These are phyloP conservation scores for Psilocybe azurescens DNA, from an alignment of 768 basidiomycete genomes.

Conservation along the genomic window DNA sequence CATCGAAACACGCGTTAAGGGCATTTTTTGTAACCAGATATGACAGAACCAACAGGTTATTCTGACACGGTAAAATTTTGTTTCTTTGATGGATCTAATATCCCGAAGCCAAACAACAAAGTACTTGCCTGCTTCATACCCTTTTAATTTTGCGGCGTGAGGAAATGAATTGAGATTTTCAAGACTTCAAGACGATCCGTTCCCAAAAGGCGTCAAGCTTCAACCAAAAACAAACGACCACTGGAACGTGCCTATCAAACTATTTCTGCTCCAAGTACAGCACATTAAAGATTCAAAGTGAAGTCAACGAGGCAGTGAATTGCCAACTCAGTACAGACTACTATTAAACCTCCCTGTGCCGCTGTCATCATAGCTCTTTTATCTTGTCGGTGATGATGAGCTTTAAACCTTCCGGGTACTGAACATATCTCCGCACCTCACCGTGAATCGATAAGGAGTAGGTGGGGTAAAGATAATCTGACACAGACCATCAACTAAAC, in stretches of 20 bases:
- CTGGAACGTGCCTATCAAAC: conserved; percentile 7
- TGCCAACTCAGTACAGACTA: neutral
- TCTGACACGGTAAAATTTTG: neutral
- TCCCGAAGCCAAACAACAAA: neutral
- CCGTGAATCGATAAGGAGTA: neutral
- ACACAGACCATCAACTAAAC: neutral
- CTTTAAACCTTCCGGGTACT: neutral
- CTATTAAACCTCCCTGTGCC: neutral
- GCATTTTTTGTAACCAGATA: neutral
- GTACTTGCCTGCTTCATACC: neutral
- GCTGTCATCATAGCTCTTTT: neutral
- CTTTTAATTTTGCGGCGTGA: neutral
- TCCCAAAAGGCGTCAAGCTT: neutral
- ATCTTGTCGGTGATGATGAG: neutral
- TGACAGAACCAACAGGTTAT: no score
- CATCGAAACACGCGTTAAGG: neutral
- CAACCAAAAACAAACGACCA: neutral
- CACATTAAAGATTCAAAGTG: neutral
- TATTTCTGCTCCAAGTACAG: neutral
- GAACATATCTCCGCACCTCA: neutral
- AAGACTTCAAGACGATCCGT: neutral
- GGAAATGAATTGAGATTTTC: neutral
- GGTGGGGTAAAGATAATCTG: neutral
- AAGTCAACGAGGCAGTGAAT: neutral
- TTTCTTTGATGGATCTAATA: neutral